Conservation (phyloP, 805 yeast species). For the Lipomyces chichibuensis region DNA sequence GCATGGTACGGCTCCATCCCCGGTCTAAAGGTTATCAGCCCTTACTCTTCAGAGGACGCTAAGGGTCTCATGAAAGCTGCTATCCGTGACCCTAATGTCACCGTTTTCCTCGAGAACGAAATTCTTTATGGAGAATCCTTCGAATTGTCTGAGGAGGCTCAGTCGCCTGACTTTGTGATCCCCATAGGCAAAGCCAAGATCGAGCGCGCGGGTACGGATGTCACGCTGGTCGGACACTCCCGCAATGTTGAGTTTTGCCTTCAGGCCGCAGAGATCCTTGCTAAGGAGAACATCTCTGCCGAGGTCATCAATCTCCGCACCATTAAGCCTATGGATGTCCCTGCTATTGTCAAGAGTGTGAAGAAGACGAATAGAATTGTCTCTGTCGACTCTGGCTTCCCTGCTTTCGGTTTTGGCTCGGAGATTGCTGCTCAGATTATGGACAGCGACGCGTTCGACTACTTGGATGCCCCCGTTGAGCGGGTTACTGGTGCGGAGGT, state of each 20-base stretch:
- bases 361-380: constrained; percentile 96
- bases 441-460: constrained; percentile 98
- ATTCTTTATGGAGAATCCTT: constrained; percentile 89
- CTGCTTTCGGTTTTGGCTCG: constrained; percentile 97
- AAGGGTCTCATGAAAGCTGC: constrained; percentile 96
- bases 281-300: constrained; percentile 80
- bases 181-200: constrained; percentile 96
- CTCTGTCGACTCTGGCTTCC: constrained; percentile 97
- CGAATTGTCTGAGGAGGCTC: constrained; percentile 85
- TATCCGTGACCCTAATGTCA: constrained; percentile 98
- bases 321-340: constrained; percentile 93
- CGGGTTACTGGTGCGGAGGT: constrained; percentile 99
- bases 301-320: constrained; percentile 96
- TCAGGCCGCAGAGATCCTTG: constrained; percentile 85
- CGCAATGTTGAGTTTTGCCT: constrained; percentile 85
- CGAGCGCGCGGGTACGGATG: constrained; percentile 90
- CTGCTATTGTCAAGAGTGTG: constrained; percentile 80
- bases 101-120: constrained; percentile 94
- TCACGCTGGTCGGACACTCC: constrained; percentile 87
- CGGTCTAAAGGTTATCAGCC: constrained; percentile 95
- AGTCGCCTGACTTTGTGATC: constrained; percentile 82
- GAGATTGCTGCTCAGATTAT: constrained; percentile 96
- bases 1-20: constrained; percentile 99
- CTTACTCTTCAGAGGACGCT: constrained; percentile 93
- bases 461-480: constrained; percentile 97